Percentiles rank a stretch among this genome's conserved stretches.
Evolutionary conservation across 345 rosid species (phyloP).

Genomic region (Sisymbrium altissimum): DNA sequence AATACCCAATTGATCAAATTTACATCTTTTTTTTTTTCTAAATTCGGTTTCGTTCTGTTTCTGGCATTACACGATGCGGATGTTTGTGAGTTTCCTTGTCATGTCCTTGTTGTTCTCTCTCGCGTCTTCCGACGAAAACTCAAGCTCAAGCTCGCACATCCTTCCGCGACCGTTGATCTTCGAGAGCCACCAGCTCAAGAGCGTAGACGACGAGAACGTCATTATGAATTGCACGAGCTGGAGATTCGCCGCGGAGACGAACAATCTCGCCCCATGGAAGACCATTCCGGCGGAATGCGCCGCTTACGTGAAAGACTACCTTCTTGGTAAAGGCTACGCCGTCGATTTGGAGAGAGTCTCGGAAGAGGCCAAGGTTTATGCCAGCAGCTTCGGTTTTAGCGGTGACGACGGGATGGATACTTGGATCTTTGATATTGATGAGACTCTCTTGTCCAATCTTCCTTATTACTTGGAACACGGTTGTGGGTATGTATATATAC

Average conservation of each 20-base stretch:
- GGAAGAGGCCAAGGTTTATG: slow-evolving; percentile 55
- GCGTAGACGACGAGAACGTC: slow-evolving; percentile 35
- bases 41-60: too few relatives aligned
- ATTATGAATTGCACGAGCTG: slow-evolving; percentile 70
- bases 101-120: slow-evolving; percentile 38
- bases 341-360: slow-evolving; percentile 61
- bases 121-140: slow-evolving; percentile 37
- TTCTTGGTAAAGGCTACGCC: slow-evolving; percentile 50
- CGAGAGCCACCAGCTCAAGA: slow-evolving; percentile 36
- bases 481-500: slow-evolving; percentile 56
- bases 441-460: slow-evolving; percentile 83
- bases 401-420: slow-evolving; percentile 57
- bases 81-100: slow-evolving; percentile 33
- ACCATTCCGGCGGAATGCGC: slow-evolving; percentile 61
- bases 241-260: slow-evolving; percentile 81
- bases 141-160: slow-evolving; percentile 30
- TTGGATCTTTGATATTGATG: slow-evolving; percentile 91
- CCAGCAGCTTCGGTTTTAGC: slow-evolving; percentile 44
- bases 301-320: slow-evolving; percentile 56
- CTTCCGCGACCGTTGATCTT: slow-evolving; percentile 63
- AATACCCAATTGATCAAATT: background rate
- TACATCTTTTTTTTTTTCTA: background rate
- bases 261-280: slow-evolving; percentile 77
- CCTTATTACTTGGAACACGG: slow-evolving; percentile 72
- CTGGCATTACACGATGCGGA: slow-evolving; percentile 35